Percentiles rank a stretch among this genome's conserved stretches.
These are phyloP conservation scores for Amanita jacksonii DNA, from an alignment of 768 basidiomycete species.

Conservation along the genomic window DNA sequence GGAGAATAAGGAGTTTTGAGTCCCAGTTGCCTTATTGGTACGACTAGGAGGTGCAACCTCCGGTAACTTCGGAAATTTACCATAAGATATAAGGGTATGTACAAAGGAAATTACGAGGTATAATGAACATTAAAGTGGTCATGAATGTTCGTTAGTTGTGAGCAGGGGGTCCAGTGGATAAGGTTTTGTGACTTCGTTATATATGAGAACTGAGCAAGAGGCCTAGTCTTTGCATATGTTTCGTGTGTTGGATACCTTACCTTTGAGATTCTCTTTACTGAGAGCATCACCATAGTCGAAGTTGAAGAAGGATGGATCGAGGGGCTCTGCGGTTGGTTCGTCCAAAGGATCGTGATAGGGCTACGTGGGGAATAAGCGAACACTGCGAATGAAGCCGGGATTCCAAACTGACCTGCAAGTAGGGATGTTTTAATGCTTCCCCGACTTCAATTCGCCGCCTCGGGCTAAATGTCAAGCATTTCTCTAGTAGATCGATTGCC, in stretches of 20 bases:
- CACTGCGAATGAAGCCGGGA: not conserved
- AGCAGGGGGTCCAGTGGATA: constrained; percentile 1
- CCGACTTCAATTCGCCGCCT: constrained; percentile 82
- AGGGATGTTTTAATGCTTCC: constrained; percentile 83
- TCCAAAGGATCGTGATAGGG: constrained; percentile 86
- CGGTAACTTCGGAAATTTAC: no score
- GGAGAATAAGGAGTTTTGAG: not conserved
- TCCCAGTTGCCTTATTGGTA: not conserved
- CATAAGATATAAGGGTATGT: not conserved
- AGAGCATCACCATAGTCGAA: constrained; percentile 38
- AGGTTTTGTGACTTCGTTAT: constrained; percentile 6
- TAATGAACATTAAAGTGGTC: constrained; percentile 6
- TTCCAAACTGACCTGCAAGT: constrained; percentile 52
- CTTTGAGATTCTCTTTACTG: constrained; percentile 7
- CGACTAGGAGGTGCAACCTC: no score
- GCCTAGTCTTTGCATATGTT: not conserved
- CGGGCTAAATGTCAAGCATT: constrained; percentile 78
- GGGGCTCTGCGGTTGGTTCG: constrained; percentile 71
- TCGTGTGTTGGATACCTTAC: not conserved
- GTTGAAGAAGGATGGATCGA: constrained; percentile 75
- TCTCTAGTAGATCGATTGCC: constrained; percentile 73
- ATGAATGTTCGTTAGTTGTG: constrained; percentile 6
- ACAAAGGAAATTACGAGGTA: not conserved
- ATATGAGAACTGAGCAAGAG: constrained; percentile 5
- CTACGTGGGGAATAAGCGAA: constrained; percentile 25